Base-by-base conservation (phyloP, 2,329 filamentous ascomycete genomes). In the Amphichorda felina region DNA sequence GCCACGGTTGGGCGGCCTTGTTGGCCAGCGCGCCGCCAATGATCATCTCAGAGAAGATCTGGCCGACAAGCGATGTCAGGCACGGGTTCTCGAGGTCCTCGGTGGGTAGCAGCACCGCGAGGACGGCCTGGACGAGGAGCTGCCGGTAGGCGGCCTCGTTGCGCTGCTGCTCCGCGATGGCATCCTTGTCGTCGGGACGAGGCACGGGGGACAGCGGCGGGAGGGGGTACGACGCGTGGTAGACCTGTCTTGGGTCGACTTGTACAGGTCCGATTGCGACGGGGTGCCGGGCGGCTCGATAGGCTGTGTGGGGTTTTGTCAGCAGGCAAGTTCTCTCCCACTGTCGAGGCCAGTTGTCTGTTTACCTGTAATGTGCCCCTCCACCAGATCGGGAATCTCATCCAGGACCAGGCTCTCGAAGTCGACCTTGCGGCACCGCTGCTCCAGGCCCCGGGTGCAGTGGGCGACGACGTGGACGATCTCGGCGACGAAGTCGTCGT, bases 1-100 rank as follows among this genome's bases (percentile, higher is more conserved):
- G 72, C 84, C 85, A 93, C 17, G 84, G 83, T 59, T 96, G 80
- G 45, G 82, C 86, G 28, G 82, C 70, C 54, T 82, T 93, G 49
- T 80, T 82, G 48, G 79, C 77, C 47, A 95, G 68, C 39, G 82
- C 72, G 46, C 85, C 87, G 42, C 85, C 85, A 43, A 98, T 68
- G 42, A 96, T 84, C 54, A 94, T 77, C 57, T 95, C 87, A 6
- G 87, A 84, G 41, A 96, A 69, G 44, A 96, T 82, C 58, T 95
- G 86, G 37, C 79, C 77, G 42, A 95, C 81, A 41, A 98, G 66
- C 25, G 84, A 72, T 38, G 83, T 81, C 48, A 96, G 66, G 54
- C 85, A 94, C 36, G 75, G 75, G 54, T 94, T 96, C 50, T 89
- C 78, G 27, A 96, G 66, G 54, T 96, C 89, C 50, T 96, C 89